Evolutionary conservation across 192 early-diverging fungal genomes (phyloP), one percentile per base, ranked within the genome.

Genomic region (Backusella psychrophila): DNA sequence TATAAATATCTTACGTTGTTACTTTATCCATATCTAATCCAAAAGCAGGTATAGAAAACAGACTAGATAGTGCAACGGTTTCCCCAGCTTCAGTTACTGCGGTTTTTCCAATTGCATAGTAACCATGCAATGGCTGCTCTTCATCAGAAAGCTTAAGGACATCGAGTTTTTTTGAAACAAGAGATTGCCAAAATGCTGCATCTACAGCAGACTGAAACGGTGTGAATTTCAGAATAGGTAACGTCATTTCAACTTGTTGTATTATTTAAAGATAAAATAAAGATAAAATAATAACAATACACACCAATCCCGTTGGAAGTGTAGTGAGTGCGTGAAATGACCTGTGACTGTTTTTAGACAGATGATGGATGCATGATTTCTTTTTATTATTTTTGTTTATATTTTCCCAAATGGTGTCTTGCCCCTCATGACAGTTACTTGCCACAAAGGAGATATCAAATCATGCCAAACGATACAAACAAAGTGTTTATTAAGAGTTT

Each of bases 161-260:
- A 82, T 97, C 90, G 75, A 99, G 90, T 84, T 99, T 99, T 72
- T 90, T 88, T 26, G 90, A 83, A 0, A 92, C 88, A 6, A 99
- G 86, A n/a, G 89, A 77, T 36, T 93, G 88, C 97, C 97, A 99
- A 78, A 99, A 97, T 23, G 95, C 87, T 1, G 95, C 90, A 74
- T 97, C 95, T 3, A 97, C 94, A 5, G 91, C 91, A 29, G 93
- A 96, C 29, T 81, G 83, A 81, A 96, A 95, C 12, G 94, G 85
- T 70, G 94, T 90, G 76, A 97, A 99, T 78, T 94, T 95, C 7
- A 98, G 82, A 41, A 93, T 78, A 44, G 9, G n/a, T 44, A 31
- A 38, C 29, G 26, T 26, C 66, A 74, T 70, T 19, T 21, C 33
- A 23, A 9, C 14, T 17, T 11, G 49, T 23, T 56, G 11, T n/a